Percentiles rank a stretch among this genome's conserved stretches.
Evolutionary conservation across 2,329 filamentous ascomycete species (phyloP).

Genomic region (Fusarium heterosporum): DNA sequence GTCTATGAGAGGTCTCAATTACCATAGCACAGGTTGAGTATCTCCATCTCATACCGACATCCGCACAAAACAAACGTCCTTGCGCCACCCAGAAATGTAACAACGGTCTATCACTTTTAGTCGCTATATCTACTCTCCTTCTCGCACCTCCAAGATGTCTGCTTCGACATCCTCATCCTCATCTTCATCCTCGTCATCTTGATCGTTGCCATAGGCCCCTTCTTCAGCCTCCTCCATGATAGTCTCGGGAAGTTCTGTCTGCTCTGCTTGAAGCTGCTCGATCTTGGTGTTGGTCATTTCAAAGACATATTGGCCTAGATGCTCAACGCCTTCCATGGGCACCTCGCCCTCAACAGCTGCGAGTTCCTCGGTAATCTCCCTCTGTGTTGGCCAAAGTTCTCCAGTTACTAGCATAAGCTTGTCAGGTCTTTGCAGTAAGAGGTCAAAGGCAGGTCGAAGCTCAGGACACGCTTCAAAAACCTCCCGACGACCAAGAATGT

Average conservation of each 20-base stretch:
- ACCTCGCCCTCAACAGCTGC: slow-evolving; percentile 66
- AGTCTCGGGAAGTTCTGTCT: slow-evolving; percentile 42
- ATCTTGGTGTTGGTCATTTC: slow-evolving; percentile 85
- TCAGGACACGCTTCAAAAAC: slow-evolving; percentile 93
- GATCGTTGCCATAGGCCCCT: slow-evolving; percentile 48
- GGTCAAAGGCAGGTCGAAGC: slow-evolving; percentile 85
- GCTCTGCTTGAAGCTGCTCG: slow-evolving; percentile 60
- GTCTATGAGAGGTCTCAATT: not conserved
- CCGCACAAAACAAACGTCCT: slow-evolving; percentile 1
- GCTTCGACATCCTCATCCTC: slow-evolving; percentile 45
- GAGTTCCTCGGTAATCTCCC: slow-evolving; percentile 59
- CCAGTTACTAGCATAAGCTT: slow-evolving; percentile 84
- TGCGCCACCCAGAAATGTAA: slow-evolving; percentile 23
- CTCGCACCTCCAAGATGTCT: slow-evolving; percentile 53
- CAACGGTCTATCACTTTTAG: slow-evolving; percentile 15
- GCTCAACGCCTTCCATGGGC: slow-evolving; percentile 90
- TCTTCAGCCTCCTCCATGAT: slow-evolving; percentile 49
- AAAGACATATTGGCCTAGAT: slow-evolving; percentile 94
- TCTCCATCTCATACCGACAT: slow-evolving; percentile 5
- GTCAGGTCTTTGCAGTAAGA: slow-evolving; percentile 80
- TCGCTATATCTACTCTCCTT: slow-evolving; percentile 45
- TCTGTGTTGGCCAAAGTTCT: slow-evolving; percentile 82
- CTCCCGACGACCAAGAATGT: slow-evolving; percentile 87
- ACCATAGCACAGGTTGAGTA: not conserved
- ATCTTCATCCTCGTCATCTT: slow-evolving; percentile 48